Evolutionary conservation across 371 early-diverging fungal genomes (phyloP).

Genomic region (Rhizomucor pusillus): DNA sequence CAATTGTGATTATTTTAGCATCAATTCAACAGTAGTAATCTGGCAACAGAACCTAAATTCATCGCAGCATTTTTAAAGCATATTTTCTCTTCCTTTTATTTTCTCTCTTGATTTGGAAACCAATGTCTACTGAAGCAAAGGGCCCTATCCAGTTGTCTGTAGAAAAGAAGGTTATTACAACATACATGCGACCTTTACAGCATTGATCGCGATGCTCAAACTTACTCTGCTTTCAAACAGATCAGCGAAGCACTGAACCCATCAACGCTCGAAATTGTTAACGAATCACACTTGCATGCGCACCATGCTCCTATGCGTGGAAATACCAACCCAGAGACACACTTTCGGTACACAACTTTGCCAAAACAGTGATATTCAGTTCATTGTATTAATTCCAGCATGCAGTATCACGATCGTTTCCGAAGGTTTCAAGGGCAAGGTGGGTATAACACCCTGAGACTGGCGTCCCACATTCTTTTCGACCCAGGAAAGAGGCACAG

Average conservation of each 20-base stretch:
- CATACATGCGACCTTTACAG: background rate
- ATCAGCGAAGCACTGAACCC: constrained; percentile 55
- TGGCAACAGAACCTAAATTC: background rate
- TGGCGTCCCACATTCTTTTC: too few relatives aligned
- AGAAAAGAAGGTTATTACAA: constrained; percentile 30
- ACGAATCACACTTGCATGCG: constrained; percentile 73
- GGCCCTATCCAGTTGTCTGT: constrained; percentile 43
- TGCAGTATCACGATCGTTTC: constrained; percentile 64
- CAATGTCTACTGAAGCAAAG: constrained; percentile 29
- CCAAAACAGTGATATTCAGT: background rate
- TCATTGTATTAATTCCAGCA: background rate
- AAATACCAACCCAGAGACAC: constrained; percentile 67
- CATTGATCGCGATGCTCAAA: background rate
- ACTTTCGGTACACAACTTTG: constrained; percentile 54
- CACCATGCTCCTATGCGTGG: constrained; percentile 78
- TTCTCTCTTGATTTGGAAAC: constrained; percentile 4
- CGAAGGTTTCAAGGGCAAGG: constrained; percentile 60
- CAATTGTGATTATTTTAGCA: too few relatives aligned
- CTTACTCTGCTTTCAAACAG: constrained; percentile 20
- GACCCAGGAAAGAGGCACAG: too few relatives aligned
- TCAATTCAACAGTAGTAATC: too few relatives aligned
- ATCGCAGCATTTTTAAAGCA: background rate
- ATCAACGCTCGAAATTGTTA: constrained; percentile 53
- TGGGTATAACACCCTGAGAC: too few relatives aligned
- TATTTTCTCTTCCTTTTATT: background rate